Base-by-base conservation (phyloP, 768 basidiomycete species). In the Amanita pseudoporphyria region DNA sequence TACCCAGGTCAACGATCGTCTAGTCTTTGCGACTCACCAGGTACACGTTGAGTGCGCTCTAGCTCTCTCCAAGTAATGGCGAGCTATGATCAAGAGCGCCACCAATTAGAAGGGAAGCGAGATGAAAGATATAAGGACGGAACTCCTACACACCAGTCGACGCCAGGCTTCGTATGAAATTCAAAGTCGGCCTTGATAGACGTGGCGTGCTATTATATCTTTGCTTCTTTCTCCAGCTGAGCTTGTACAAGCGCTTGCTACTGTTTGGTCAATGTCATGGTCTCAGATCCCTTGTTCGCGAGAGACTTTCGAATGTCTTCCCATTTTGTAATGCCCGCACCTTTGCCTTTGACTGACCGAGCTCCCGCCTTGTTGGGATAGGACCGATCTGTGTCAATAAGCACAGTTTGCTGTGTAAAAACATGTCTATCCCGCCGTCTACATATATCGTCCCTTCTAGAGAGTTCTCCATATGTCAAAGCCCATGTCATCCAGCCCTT, bases 271-370 rank as follows among this genome's bases (percentile, higher is more conserved):
- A 97, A 64, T 1, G 70, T 70, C 5, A 66, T 67, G 1, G 71
- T 57, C 1, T 64, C 60, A 1, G 72, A 64, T 9, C 78, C 74
- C 62, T 97, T 97, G 49, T 68, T 78, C 5, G 88, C 87, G 1
- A 97, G 70, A 0, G 84, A 80, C 56, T 87, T 83, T 9, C 93
- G 79, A n/a, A 95, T 70, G 53, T 99, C 94, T 22, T 99, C 96
- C 95, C 95, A 99, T 59, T 89, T 84, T 14, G 89, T 85, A 12
- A 95, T 86, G 31, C 89, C 90, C 5, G 86, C 80, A 52, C 83
- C 86, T 57, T 96, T 97, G 12, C 90, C 87, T 62, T 94, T 95
- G 55, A 67, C 74, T 3, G 66, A 65, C 61, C 68, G 41, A 59
- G 55, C 69, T 4, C 75, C 71, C 1, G 70, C 72, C 57, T 84